Conservation (phyloP, 768 basidiomycete species). For the Hebeloma cylindrosporum region DNA sequence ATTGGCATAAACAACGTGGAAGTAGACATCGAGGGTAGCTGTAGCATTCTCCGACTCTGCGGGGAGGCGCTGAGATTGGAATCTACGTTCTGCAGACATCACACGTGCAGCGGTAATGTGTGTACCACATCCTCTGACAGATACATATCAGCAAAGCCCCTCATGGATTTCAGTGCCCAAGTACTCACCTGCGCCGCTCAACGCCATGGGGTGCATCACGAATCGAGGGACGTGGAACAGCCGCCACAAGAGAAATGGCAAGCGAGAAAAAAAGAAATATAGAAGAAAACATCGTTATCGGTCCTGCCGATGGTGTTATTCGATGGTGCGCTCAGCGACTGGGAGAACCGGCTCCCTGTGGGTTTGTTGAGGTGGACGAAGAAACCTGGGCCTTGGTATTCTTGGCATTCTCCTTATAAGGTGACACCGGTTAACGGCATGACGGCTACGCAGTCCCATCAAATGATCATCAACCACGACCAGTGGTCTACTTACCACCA, state of each 20-base stretch:
- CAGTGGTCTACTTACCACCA: no score
- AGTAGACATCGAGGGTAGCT: conserved; percentile 39
- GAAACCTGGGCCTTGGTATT: no score
- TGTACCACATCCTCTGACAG: conserved; percentile 38
- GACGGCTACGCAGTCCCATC: no score
- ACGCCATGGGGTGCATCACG: conserved; percentile 12
- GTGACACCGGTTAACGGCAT: no score
- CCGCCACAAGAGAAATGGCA: conserved; percentile 17
- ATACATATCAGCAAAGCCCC: not conserved
- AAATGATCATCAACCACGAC: no score
- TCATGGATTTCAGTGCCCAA: not conserved
- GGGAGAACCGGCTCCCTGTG: conserved; percentile 13
- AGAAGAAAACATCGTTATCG: conserved; percentile 20
- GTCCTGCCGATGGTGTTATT: conserved; percentile 18
- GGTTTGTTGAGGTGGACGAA: conserved; percentile 1
- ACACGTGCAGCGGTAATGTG: conserved; percentile 33
- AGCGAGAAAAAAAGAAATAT: conserved; percentile 17
- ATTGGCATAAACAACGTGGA: conserved; percentile 45
- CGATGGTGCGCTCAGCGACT: conserved; percentile 2
- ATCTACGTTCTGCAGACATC: conserved; percentile 37
- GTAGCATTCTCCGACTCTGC: conserved; percentile 28
- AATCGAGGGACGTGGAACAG: conserved; percentile 16
- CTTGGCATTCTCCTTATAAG: no score
- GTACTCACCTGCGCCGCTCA: conserved; percentile 17
- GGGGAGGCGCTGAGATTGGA: conserved; percentile 33